A percentile compares a stretch with the other conserved stretches of the same genome.
phyloP scores from a whole-genome alignment of 2,329 filamentous ascomycete genomes.

The Penicillium nordicum region DNA sequence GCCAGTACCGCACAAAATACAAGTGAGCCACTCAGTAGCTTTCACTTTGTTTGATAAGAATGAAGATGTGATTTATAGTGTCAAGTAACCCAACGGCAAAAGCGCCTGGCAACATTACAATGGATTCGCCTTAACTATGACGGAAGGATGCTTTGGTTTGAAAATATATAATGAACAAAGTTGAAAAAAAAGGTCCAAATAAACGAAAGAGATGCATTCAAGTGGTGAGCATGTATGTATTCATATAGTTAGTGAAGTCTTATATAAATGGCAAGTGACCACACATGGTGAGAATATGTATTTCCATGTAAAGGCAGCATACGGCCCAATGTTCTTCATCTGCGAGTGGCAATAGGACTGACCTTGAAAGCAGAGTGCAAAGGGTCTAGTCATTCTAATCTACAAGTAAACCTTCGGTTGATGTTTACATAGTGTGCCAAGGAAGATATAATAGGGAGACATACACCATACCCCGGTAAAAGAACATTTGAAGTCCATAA shows the following conservation, averaged over 20 bases:
- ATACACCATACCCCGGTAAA: accelerated
- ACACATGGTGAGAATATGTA: background rate
- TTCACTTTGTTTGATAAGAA: no score
- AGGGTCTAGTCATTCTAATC: background rate
- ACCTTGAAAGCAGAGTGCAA: background rate
- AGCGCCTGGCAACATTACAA: no score
- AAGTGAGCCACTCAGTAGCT: no score
- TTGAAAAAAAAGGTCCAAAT: no score
- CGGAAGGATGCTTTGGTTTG: no score
- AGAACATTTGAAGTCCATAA: background rate
- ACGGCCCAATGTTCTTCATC: background rate
- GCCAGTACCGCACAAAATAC: no score
- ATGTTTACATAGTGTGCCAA: background rate
- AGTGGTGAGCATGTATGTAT: background rate
- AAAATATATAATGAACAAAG: no score
- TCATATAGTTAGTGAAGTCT: no score
- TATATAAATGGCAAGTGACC: background rate
- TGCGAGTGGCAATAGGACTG: background rate
- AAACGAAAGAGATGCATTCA: background rate
- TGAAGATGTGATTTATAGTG: no score
- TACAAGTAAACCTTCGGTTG: background rate
- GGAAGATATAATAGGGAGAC: background rate
- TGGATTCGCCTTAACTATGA: no score
- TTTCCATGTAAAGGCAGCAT: background rate
- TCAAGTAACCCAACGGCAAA: no score